Evolutionary conservation across 441 rosid species (phyloP), one percentile per base, ranked within the genome.

Genomic region (Pelargonium australe): DNA sequence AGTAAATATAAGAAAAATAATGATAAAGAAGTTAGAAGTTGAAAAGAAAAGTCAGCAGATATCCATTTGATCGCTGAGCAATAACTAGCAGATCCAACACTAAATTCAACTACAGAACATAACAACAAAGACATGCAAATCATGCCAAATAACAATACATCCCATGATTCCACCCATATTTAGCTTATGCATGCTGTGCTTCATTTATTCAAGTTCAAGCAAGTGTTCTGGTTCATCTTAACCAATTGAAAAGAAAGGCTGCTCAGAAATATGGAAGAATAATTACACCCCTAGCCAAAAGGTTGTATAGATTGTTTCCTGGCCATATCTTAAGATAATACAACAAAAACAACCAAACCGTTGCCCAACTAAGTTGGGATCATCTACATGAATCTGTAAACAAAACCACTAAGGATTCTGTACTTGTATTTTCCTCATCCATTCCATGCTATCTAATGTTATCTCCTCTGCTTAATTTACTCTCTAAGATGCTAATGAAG

Each of bases 211-310:
- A 10, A 61, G 40, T 10, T 61, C 19, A 23, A 61, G n/a, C 40
- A 61, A 61, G 34, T 61, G 64, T 20, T 61, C 16, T 25, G 40
- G 16, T 61, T 25, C 28, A 23, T 3, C 25, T 61, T 61, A 7
- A 25, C 64, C 28, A 61, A 61, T 28, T 61, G 64, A 34, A 61
- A 28, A 11, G 64, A 11, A 25, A 12, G 40, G 28, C 12, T 25
- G 41, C 64, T 19, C 53, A 58, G 20, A 58, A 58, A 19, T 58
- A 58, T 19, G 63, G 63, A 17, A 17, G 63, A 20, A 58, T 58
- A 19, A 58, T 58, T 8, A 17, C 63, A 58, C 28, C 5, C 10
- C 47, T 43, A 8, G 10, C 9, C 43, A 43, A 19, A 58, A 58
- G 63, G 28, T 58, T 20, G 4, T 31, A 31, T 58, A 58, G 63